phyloP scores from a whole-genome alignment of 257 asterid species.

The Cinchona pubescens region DNA sequence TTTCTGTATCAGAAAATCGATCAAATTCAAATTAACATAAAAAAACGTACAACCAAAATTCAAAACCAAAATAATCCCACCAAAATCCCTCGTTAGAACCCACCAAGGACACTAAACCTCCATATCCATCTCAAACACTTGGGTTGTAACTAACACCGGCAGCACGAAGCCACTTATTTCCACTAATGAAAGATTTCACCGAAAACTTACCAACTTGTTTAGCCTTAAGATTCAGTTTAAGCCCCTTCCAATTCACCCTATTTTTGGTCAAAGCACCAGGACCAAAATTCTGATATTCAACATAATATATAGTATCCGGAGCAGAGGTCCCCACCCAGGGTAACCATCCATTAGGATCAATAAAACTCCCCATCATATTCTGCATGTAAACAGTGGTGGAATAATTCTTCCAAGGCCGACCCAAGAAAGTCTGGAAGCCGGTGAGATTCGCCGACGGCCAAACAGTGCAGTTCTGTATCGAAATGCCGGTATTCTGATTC shows the following conservation, averaged over 20 bases:
- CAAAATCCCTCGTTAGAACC: too few relatives aligned
- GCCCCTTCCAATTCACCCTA: conserved; percentile 73
- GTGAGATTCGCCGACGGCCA: conserved; percentile 50
- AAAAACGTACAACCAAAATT: too few relatives aligned
- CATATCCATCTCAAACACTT: conserved; percentile 40
- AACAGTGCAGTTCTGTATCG: conserved; percentile 68
- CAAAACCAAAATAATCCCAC: too few relatives aligned
- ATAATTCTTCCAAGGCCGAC: conserved; percentile 86
- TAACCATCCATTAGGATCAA: conserved; percentile 71
- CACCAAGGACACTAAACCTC: too few relatives aligned
- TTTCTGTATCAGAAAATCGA: too few relatives aligned
- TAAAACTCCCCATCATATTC: conserved; percentile 37
- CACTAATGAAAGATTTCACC: conserved; percentile 49
- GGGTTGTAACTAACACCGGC: conserved; percentile 50
- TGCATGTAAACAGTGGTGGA: conserved; percentile 65
- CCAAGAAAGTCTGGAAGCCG: conserved; percentile 53
- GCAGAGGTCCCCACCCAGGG: conserved; percentile 82
- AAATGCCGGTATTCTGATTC: conserved; percentile 60
- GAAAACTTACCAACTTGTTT: conserved; percentile 53
- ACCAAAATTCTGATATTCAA: conserved; percentile 58
- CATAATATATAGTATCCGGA: conserved; percentile 69
- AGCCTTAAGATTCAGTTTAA: conserved; percentile 50
- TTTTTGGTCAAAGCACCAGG: conserved; percentile 59
- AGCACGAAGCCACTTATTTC: conserved; percentile 59
- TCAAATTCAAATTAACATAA: neutral